These are phyloP conservation scores for Coemansia sp. DNA, from an alignment of 192 early-diverging fungal genomes.

Conservation along the genomic window DNA sequence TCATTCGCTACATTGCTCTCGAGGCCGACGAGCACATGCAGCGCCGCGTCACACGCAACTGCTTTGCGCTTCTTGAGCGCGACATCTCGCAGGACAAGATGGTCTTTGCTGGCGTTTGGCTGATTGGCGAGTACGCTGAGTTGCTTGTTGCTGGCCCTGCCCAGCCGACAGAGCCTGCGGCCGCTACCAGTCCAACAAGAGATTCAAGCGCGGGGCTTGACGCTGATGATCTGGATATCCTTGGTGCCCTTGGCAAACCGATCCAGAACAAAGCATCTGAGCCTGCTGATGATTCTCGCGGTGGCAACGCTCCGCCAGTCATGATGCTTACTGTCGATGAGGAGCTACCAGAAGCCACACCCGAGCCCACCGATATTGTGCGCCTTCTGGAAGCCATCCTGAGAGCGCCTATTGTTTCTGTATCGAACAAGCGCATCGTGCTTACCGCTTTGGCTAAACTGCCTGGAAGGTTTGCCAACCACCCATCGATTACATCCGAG, in stretches of 20 bases:
- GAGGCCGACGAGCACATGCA: conserved; percentile 67
- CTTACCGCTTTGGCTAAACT: conserved; percentile 90
- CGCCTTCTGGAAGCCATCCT: conserved; percentile 74
- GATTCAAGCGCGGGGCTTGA: conserved; percentile 22
- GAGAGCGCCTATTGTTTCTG: conserved; percentile 77
- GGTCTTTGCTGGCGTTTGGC: conserved; percentile 87
- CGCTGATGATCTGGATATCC: conserved; percentile 44
- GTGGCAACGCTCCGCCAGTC: neutral
- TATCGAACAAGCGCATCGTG: conserved; percentile 76
- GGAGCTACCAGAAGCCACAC: conserved; percentile 50
- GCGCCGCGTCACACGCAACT: conserved; percentile 85
- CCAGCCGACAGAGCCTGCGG: conserved; percentile 6
- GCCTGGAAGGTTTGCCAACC: conserved; percentile 69
- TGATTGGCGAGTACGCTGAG: conserved; percentile 97
- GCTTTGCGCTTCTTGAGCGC: conserved; percentile 82
- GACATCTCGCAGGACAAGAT: conserved; percentile 78
- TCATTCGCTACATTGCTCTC: conserved; percentile 86
- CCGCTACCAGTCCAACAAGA: neutral
- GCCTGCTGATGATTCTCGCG: neutral
- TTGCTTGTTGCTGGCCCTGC: conserved; percentile 59
- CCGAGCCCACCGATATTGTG: conserved; percentile 68
- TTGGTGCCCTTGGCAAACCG: conserved; percentile 43
- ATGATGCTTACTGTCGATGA: conserved; percentile 23
- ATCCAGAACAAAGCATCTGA: neutral
- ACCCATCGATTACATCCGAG: conserved; percentile 25